Evolutionary conservation across 371 early-diverging fungal species (phyloP).

Genomic region (Mucor velutinosus): DNA sequence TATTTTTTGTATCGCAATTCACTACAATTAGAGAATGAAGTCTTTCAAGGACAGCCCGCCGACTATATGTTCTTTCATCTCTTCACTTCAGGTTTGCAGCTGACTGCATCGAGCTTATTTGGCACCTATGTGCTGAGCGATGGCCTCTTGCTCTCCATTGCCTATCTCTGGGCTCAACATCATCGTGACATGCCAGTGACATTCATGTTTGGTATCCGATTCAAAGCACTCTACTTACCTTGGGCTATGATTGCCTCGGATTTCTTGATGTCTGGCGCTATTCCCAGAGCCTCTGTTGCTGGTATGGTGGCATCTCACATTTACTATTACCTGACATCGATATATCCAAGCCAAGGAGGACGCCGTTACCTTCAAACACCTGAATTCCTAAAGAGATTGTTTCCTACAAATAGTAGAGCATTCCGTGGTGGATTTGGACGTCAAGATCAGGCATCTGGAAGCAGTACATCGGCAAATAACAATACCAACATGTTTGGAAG

Average conservation of each 20-base stretch:
- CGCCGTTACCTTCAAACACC: conserved; percentile 58
- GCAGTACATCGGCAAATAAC: background rate
- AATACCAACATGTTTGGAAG: conserved; percentile 29
- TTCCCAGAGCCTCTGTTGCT: conserved; percentile 43
- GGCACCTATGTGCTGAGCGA: conserved; percentile 36
- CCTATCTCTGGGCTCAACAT: conserved; percentile 80
- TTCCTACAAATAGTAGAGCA: conserved; percentile 36
- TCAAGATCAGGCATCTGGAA: conserved; percentile 4
- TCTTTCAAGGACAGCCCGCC: conserved; percentile 73
- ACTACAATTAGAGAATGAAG: conserved; percentile 66
- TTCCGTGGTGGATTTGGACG: conserved; percentile 18
- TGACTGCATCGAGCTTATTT: conserved; percentile 35
- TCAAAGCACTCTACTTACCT: conserved; percentile 77
- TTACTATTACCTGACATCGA: conserved; percentile 55
- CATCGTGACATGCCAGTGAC: conserved; percentile 65
- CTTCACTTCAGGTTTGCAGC: conserved; percentile 49
- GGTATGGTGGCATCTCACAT: conserved; percentile 60
- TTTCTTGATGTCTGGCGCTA: conserved; percentile 39
- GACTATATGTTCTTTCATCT: conserved; percentile 81
- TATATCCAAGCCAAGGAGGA: conserved; percentile 64
- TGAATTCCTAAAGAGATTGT: conserved; percentile 42
- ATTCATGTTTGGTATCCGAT: conserved; percentile 83
- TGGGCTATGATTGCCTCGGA: conserved; percentile 67
- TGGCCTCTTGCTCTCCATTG: conserved; percentile 64
- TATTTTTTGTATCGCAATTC: conserved; percentile 80